Percentiles rank a stretch among this genome's conserved stretches.
Conservation (phyloP, 169 alveolate genomes). For the Neospora caninum region DNA sequence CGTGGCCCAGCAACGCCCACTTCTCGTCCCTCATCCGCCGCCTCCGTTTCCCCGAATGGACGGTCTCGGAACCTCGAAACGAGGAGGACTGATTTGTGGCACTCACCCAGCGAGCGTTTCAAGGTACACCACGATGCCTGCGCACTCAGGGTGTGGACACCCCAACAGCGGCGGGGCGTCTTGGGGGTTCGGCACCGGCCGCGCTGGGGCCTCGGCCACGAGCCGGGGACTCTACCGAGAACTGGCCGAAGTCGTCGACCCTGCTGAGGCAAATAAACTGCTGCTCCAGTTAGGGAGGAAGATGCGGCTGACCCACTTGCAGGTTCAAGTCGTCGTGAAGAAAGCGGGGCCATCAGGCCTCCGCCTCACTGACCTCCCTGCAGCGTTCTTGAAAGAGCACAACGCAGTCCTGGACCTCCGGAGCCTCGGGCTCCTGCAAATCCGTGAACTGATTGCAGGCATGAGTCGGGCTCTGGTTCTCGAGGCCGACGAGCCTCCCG, state of each 20-base stretch:
- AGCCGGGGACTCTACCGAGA: neutral
- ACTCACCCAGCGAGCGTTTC: no score
- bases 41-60: neutral
- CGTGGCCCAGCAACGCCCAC: neutral
- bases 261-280: slow-evolving; percentile 9
- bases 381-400: slow-evolving; percentile 38
- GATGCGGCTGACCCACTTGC: slow-evolving; percentile 16
- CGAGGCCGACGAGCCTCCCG: neutral
- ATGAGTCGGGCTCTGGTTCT: neutral
- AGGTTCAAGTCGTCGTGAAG: neutral
- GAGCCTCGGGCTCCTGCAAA: slow-evolving; percentile 33
- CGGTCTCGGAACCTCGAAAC: neutral
- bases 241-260: slow-evolving; percentile 31
- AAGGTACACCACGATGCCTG: neutral
- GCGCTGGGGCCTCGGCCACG: neutral
- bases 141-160: neutral
- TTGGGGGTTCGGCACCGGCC: neutral
- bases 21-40: neutral
- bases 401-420: slow-evolving; percentile 27
- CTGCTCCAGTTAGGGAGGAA: slow-evolving; percentile 12
- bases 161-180: neutral
- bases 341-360: neutral
- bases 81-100: no score
- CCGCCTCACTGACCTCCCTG: slow-evolving; percentile 24
- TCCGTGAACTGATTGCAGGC: slow-evolving; percentile 22